Percentiles rank a stretch among this genome's conserved stretches.
Evolutionary conservation across 2,329 filamentous ascomycete species (phyloP).

Genomic region (Hysterium pulicare): DNA sequence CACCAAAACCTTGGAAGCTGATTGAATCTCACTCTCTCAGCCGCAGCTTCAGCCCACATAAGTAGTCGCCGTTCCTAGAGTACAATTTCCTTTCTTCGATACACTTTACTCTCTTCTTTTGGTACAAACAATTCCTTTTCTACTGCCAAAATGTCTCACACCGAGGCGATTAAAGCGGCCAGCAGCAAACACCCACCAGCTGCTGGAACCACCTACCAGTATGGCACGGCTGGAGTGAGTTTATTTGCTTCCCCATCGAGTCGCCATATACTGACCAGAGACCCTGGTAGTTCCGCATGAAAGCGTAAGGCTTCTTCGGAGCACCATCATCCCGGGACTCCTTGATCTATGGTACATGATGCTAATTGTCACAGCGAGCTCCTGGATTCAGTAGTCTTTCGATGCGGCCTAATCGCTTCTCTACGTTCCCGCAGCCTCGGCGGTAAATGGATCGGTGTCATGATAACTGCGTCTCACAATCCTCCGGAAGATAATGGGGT

Average conservation of each 20-base stretch:
- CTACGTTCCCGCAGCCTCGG: slow-evolving; percentile 86
- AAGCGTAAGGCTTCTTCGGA: slow-evolving; percentile 52
- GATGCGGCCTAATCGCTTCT: slow-evolving; percentile 83
- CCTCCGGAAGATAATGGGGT: slow-evolving; percentile 64
- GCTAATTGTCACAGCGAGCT: slow-evolving; percentile 57
- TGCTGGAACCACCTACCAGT: slow-evolving; percentile 35
- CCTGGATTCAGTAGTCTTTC: slow-evolving; percentile 87
- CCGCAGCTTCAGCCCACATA: too few relatives aligned
- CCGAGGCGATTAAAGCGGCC: slow-evolving; percentile 1
- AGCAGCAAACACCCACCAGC: slow-evolving; percentile 34
- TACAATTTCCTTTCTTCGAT: not conserved
- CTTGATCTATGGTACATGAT: slow-evolving; percentile 28
- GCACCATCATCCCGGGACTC: slow-evolving; percentile 12
- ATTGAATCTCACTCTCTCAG: too few relatives aligned
- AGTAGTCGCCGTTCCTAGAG: too few relatives aligned
- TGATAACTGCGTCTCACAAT: slow-evolving; percentile 67
- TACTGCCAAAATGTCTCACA: not conserved
- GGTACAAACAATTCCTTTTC: not conserved
- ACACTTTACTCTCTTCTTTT: not conserved
- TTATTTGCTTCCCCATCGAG: slow-evolving; percentile 11
- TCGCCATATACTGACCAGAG: slow-evolving; percentile 10
- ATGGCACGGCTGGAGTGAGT: slow-evolving; percentile 50
- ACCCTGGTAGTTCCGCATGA: slow-evolving; percentile 60
- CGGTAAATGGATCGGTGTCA: slow-evolving; percentile 87
- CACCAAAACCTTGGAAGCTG: too few relatives aligned